Percentiles rank a stretch among this genome's conserved stretches.
Evolutionary conservation across 306 rosid species (phyloP).

Genomic region (Lupinus albus): DNA sequence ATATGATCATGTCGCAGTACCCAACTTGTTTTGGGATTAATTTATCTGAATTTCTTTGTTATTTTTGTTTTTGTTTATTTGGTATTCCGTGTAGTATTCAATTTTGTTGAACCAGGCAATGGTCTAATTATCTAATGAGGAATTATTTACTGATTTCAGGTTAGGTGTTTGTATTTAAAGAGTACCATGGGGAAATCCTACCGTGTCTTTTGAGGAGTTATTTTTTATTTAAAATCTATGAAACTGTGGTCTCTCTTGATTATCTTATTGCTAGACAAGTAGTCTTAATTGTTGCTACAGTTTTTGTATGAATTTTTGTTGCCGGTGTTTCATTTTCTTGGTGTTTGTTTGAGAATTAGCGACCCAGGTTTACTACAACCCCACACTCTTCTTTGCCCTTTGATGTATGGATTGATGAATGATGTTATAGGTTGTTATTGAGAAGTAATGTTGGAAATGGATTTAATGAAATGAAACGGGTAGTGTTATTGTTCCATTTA

Average conservation of each 20-base stretch:
- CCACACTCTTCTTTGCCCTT: too few relatives aligned
- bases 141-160: slow-evolving; percentile 41
- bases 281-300: not conserved
- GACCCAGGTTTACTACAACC: too few relatives aligned
- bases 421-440: too few relatives aligned
- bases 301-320: slow-evolving; percentile 32
- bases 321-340: slow-evolving; percentile 1
- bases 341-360: not conserved
- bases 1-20: not conserved
- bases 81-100: not conserved
- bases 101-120: not conserved
- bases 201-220: slow-evolving; percentile 44
- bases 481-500: too few relatives aligned
- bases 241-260: not conserved
- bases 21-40: too few relatives aligned
- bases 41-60: too few relatives aligned
- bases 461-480: too few relatives aligned
- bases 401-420: too few relatives aligned
- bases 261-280: slow-evolving; percentile 30
- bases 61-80: not conserved
- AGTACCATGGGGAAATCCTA: slow-evolving; percentile 53
- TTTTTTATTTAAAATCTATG: not conserved
- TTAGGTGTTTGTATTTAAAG: slow-evolving; percentile 2
- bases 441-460: too few relatives aligned
- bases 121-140: slow-evolving; percentile 1